These are phyloP conservation scores for Rusavskia elegans DNA, from an alignment of 495 filamentous ascomycete species.

Conservation along the genomic window DNA sequence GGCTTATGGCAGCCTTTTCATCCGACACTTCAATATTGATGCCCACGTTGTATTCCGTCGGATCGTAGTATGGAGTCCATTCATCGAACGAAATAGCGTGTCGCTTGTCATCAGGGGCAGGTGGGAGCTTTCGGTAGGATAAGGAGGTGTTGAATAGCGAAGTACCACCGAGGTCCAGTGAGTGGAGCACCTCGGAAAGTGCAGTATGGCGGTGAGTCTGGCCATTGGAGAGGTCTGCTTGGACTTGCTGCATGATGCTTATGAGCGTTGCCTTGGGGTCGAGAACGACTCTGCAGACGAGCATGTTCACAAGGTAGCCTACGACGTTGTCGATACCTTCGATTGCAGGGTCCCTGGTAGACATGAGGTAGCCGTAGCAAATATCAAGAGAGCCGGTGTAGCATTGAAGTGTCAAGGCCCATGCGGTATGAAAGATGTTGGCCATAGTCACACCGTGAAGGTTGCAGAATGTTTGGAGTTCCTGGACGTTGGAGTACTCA, in stretches of 20 bases:
- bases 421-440: slow-evolving; percentile 35
- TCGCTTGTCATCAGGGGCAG: slow-evolving; percentile 8
- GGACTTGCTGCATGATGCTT: slow-evolving; percentile 24
- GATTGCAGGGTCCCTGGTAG: slow-evolving; percentile 31
- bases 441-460: slow-evolving; percentile 31
- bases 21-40: slow-evolving; percentile 37
- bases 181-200: slow-evolving; percentile 38
- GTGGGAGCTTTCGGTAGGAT: slow-evolving; percentile 27
- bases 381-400: slow-evolving; percentile 35
- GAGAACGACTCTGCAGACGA: slow-evolving; percentile 33
- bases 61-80: slow-evolving; percentile 32
- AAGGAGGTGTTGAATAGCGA: slow-evolving; percentile 30
- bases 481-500: slow-evolving; percentile 15
- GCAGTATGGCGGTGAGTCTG: slow-evolving; percentile 31
- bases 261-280: slow-evolving; percentile 12
- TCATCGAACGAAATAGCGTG: slow-evolving; percentile 24
- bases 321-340: slow-evolving; percentile 30
- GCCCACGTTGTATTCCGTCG: slow-evolving; percentile 38
- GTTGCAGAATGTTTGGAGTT: slow-evolving; percentile 29
- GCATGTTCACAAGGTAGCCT: slow-evolving; percentile 38
- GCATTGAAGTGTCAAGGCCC: slow-evolving; percentile 33
- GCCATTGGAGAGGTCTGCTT: slow-evolving; percentile 33
- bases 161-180: slow-evolving; percentile 21
- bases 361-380: slow-evolving; percentile 37
- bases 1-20: slow-evolving; percentile 27